Evolutionary conservation across 495 filamentous ascomycete genomes (phyloP).

Genomic region (Pseudomonodictys pantanalensis): DNA sequence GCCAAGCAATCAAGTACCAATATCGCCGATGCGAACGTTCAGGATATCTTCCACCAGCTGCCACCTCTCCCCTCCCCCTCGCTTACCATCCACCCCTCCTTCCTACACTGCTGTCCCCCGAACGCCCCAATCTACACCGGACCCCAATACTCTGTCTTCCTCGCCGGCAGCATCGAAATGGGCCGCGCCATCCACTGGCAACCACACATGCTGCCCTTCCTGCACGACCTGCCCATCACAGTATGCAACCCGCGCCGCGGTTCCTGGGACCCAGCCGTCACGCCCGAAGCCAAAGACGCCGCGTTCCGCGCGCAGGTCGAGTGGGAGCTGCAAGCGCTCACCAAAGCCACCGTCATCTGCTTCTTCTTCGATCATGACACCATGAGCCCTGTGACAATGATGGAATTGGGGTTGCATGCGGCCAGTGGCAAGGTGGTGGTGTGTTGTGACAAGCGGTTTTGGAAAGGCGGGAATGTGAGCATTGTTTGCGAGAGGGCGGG

Average conservation of each 20-base stretch:
- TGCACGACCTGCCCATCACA: slow-evolving; percentile 47
- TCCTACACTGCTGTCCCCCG: slow-evolving; percentile 13
- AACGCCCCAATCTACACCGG: background rate
- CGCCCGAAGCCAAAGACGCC: slow-evolving; percentile 44
- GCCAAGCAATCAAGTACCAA: no score
- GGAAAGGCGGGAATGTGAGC: slow-evolving; percentile 56
- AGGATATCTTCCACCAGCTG: slow-evolving; percentile 15
- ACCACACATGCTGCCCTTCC: background rate
- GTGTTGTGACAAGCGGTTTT: slow-evolving; percentile 51
- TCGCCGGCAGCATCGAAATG: slow-evolving; percentile 36
- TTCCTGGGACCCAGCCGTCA: slow-evolving; percentile 56
- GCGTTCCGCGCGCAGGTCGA: slow-evolving; percentile 54
- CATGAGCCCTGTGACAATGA: slow-evolving; percentile 48
- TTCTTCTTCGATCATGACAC: slow-evolving; percentile 54
- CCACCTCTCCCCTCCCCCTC: slow-evolving; percentile 2
- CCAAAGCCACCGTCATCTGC: slow-evolving; percentile 51
- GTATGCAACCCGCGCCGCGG: slow-evolving; percentile 57
- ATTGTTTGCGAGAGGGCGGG: slow-evolving; percentile 51
- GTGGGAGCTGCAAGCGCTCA: slow-evolving; percentile 59
- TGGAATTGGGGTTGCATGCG: slow-evolving; percentile 55
- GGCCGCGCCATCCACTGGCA: slow-evolving; percentile 33
- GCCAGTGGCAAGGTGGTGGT: slow-evolving; percentile 49
- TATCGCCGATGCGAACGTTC: slow-evolving; percentile 8
- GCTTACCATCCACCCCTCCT: background rate
- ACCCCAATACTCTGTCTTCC: slow-evolving; percentile 24